These are phyloP conservation scores for Serendipita indica DNA, from an alignment of 768 basidiomycete species.

Conservation along the genomic window DNA sequence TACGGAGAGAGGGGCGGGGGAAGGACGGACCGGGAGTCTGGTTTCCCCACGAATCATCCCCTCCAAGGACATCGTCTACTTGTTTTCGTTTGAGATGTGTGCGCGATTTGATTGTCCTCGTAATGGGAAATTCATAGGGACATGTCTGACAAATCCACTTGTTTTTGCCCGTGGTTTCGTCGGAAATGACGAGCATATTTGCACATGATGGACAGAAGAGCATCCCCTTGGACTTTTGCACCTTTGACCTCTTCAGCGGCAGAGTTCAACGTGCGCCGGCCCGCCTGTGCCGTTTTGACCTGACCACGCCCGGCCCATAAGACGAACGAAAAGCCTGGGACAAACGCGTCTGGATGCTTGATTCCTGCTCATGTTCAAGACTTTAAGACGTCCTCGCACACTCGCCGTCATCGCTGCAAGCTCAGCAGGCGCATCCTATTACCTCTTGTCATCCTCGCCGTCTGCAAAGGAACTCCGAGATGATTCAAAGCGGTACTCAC, in stretches of 20 bases:
- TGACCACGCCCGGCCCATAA: background rate
- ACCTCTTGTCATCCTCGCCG: background rate
- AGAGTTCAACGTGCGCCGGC: background rate
- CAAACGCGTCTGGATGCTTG: background rate
- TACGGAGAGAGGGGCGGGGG: slow-evolving; percentile 14
- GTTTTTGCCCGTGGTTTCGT: slow-evolving; percentile 57
- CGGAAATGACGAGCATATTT: slow-evolving; percentile 67
- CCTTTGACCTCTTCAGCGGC: background rate
- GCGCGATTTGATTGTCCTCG: slow-evolving; percentile 83
- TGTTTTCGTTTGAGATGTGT: slow-evolving; percentile 76
- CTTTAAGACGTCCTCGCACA: background rate
- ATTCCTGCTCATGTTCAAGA: background rate
- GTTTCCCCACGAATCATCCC: slow-evolving; percentile 85
- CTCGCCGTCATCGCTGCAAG: background rate
- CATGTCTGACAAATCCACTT: slow-evolving; percentile 92
- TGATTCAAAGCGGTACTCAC: slow-evolving; percentile 17
- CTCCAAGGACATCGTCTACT: slow-evolving; percentile 91
- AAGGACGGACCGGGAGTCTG: slow-evolving; percentile 74
- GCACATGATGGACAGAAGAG: slow-evolving; percentile 91
- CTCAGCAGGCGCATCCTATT: background rate
- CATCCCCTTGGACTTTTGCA: slow-evolving; percentile 31
- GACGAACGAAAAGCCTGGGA: background rate
- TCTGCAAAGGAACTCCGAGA: background rate
- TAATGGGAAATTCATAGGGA: slow-evolving; percentile 88
- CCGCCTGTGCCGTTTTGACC: background rate